phyloP scores from a whole-genome alignment of 192 early-diverging fungal genomes.

The Backusella sp. region DNA sequence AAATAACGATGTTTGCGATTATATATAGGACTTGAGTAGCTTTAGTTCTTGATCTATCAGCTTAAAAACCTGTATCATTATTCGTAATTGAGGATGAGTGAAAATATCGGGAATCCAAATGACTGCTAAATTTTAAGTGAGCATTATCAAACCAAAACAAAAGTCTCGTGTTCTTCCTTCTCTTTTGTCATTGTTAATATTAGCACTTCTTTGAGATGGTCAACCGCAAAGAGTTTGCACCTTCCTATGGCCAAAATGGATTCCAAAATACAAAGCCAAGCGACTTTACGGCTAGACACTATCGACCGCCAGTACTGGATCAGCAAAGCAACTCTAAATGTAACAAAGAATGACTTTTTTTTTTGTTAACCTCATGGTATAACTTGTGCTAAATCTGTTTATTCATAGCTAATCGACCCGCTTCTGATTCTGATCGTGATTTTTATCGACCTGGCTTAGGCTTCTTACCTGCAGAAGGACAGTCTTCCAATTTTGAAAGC shows the following conservation, averaged over 20 bases:
- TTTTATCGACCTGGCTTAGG: neutral
- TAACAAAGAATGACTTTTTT: neutral
- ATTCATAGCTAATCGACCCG: neutral
- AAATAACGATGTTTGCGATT: too few species aligned
- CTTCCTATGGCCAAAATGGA: neutral
- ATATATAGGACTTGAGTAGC: too few species aligned
- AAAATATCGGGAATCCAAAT: too few species aligned
- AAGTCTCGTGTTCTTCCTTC: neutral
- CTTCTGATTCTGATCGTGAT: neutral
- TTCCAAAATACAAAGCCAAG: neutral
- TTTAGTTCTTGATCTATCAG: too few species aligned
- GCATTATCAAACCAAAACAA: neutral
- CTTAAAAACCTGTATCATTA: too few species aligned
- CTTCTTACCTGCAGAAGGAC: neutral
- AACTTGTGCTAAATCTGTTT: neutral
- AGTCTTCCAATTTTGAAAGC: neutral
- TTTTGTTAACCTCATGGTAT: neutral
- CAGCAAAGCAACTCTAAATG: neutral
- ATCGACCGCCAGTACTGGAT: neutral
- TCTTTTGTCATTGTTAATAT: neutral
- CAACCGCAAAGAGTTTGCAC: neutral
- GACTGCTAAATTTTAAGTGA: too few species aligned
- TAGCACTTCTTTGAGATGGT: neutral
- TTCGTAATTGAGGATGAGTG: too few species aligned
- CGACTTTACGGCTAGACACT: neutral